Percentiles rank a stretch among this genome's conserved stretches.
Conservation (phyloP, 306 rosid species). For the Acacia acuminata region DNA sequence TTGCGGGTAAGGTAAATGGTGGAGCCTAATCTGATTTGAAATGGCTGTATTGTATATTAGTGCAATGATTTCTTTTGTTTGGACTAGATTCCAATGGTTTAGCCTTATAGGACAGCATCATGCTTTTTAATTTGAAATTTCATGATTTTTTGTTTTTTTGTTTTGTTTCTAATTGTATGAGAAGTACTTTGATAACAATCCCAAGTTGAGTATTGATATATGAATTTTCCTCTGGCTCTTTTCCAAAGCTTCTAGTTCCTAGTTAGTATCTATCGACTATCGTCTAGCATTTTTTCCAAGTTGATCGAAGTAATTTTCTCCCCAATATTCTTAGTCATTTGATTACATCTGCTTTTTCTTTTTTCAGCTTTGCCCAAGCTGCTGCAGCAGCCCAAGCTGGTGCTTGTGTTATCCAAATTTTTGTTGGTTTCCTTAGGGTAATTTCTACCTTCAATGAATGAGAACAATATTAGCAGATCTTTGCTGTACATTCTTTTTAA, state of each 20-base stretch:
- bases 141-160: neutral
- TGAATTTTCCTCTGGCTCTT: no score
- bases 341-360: conserved; percentile 34
- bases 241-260: neutral
- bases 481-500: conserved; percentile 4
- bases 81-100: no score
- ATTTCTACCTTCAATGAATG: conserved; percentile 26
- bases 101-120: conserved; percentile 16
- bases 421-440: conserved; percentile 94
- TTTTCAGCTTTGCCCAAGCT: conserved; percentile 89
- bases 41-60: no score
- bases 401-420: conserved; percentile 94
- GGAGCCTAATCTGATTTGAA: no score
- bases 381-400: conserved; percentile 99
- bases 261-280: neutral
- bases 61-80: no score
- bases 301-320: conserved; percentile 3
- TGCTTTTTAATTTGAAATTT: conserved; percentile 4
- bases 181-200: no score
- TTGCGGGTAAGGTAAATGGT: no score
- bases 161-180: neutral
- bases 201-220: no score
- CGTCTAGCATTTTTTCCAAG: conserved; percentile 4
- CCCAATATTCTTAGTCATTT: conserved; percentile 19
- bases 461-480: conserved; percentile 1